phyloP scores from a whole-genome alignment of 768 basidiomycete species.

The Suillus brevipes region DNA sequence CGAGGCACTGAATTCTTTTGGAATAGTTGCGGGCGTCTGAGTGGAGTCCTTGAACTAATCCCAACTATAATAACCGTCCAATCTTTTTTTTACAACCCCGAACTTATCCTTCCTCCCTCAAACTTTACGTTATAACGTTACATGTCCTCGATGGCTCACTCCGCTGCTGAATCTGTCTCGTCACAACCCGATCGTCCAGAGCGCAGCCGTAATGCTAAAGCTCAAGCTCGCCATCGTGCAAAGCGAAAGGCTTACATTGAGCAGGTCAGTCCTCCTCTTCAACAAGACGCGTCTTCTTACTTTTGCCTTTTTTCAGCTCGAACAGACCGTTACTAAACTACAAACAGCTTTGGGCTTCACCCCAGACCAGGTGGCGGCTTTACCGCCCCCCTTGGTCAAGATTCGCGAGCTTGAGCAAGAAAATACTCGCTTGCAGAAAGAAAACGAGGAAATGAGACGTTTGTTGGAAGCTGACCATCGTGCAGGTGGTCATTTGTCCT shows the following conservation, averaged over 20 bases:
- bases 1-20: constrained; percentile 33
- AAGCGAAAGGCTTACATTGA: constrained; percentile 94
- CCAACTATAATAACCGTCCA: constrained; percentile 38
- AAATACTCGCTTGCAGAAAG: constrained; percentile 65
- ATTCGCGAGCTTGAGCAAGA: constrained; percentile 85
- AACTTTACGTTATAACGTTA: constrained; percentile 46
- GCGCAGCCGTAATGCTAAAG: constrained; percentile 84
- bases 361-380: constrained; percentile 70
- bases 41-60: constrained; percentile 14
- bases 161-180: constrained; percentile 45
- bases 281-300: constrained; percentile 11
- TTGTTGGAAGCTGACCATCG: constrained; percentile 51
- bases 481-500: constrained; percentile 31
- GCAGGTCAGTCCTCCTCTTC: constrained; percentile 50
- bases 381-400: constrained; percentile 71
- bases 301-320: constrained; percentile 49
- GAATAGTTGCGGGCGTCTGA: constrained; percentile 29
- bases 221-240: constrained; percentile 87
- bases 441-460: constrained; percentile 74
- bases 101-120: constrained; percentile 42
- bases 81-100: constrained; percentile 48
- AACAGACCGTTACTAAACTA: constrained; percentile 82
- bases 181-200: constrained; percentile 65
- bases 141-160: constrained; percentile 58
- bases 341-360: constrained; percentile 73